Percentiles rank a stretch among this genome's conserved stretches.
Evolutionary conservation across 352 stramenopile species (phyloP).

Genomic region (Phytopythium ostracodes): DNA sequence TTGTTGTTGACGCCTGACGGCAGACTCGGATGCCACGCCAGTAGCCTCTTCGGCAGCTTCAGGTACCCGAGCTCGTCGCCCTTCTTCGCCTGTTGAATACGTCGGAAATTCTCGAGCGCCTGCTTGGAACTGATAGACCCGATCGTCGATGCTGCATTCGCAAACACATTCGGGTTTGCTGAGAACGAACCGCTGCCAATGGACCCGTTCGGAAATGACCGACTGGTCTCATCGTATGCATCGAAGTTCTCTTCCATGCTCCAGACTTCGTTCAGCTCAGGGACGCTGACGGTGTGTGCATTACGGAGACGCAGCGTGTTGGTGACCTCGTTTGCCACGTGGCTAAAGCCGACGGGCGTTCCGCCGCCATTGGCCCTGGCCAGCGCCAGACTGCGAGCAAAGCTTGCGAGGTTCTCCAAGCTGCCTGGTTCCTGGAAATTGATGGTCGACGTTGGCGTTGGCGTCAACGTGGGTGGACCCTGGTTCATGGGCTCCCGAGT

Average conservation of each 20-base stretch:
- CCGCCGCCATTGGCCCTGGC: neutral
- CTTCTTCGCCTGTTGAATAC: constrained; percentile 65
- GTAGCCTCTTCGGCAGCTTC: constrained; percentile 71
- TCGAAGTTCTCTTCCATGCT: constrained; percentile 66
- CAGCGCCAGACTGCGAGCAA: constrained; percentile 56
- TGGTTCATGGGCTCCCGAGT: constrained; percentile 15
- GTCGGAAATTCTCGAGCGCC: constrained; percentile 60
- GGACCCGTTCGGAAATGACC: constrained; percentile 62
- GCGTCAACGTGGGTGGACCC: constrained; percentile 1
- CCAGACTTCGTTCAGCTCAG: constrained; percentile 53
- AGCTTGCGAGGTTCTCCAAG: constrained; percentile 64
- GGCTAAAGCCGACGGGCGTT: constrained; percentile 25
- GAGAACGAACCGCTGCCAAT: constrained; percentile 32
- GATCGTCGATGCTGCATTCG: constrained; percentile 53
- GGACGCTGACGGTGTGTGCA: constrained; percentile 12
- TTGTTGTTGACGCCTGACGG: constrained; percentile 64
- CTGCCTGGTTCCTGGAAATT: constrained; percentile 64
- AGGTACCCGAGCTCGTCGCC: constrained; percentile 58
- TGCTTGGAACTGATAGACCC: constrained; percentile 55
- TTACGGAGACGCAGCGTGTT: constrained; percentile 45
- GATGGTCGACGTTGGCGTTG: constrained; percentile 19
- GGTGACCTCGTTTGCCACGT: constrained; percentile 74
- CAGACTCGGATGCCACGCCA: constrained; percentile 79
- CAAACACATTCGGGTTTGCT: constrained; percentile 19
- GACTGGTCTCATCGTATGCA: constrained; percentile 51